Base-by-base conservation (phyloP, 2,329 filamentous ascomycete species). In the Pseudopyricularia javanii region DNA sequence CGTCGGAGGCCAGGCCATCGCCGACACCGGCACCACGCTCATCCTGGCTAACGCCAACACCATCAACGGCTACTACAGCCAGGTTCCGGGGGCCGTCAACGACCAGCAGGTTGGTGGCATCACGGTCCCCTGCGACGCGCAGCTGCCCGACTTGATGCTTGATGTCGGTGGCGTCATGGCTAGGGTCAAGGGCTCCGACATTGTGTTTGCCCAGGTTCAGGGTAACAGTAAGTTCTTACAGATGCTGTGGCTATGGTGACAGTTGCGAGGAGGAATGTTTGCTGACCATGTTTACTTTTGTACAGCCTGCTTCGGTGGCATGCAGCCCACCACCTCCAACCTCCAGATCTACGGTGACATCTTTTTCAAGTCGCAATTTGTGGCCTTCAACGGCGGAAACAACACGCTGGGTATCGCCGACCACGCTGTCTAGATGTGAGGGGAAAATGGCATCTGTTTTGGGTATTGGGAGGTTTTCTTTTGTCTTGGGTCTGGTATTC, bases 261-360 rank as follows among this genome's bases (percentile, higher is more conserved):
- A 32, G 4, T 9, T 14, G 4, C 20, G 8, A 45, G 15, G 6
- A 24, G 12, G 40, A 6, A 6, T 6, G 6, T 20, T 11, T 8
- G 40, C 40, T 30, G 26, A 48, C 47, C 47, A 48, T 14, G 11
- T 15, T n/a, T 7, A 14, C 11, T 12, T 47, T 33, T 34, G 5
- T 48, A 22, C 53, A 76, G 74, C 71, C 53, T 88, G 84, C 70
- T 86, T 84, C 58, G 84, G 83, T 55, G 83, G 82, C 59, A 67
- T 88, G 17, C 84, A 88, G 68, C 73, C 76, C 32, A 79, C 77
- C 48, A 70, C 74, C 1, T 68, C 69, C 14, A 67, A 69, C 28
- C 64, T 85, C 35, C 78, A 82, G 65, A 82, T 88, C 62, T 81
- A 77, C 60, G 78, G 79, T 17, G 78, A 81, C 60, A 74, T 80